Percentiles rank a stretch among this genome's conserved stretches.
These are phyloP conservation scores for Trametes meyenii DNA, from an alignment of 768 basidiomycete genomes.

Conservation along the genomic window DNA sequence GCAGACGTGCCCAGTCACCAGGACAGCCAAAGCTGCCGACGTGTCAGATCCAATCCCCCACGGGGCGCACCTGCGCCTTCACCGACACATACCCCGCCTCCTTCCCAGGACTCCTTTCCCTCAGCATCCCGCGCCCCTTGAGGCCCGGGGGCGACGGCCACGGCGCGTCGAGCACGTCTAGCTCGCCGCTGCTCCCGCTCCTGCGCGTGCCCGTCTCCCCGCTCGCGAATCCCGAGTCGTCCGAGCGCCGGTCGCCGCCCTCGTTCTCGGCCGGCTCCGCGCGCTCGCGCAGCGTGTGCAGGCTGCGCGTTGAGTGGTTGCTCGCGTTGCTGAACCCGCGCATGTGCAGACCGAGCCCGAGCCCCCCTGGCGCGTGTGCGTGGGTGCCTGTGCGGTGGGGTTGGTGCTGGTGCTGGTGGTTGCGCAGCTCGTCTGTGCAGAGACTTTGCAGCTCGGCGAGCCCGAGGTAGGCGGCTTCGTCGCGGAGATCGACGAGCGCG, in stretches of 20 bases:
- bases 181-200: conserved; percentile 25
- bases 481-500: conserved; percentile 70
- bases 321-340: conserved; percentile 57
- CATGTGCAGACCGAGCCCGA: conserved; percentile 37
- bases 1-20: background rate
- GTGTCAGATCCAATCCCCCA: conserved; percentile 32
- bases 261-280: conserved; percentile 37
- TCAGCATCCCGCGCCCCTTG: conserved; percentile 14
- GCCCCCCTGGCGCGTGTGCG: conserved; percentile 30
- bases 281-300: conserved; percentile 62
- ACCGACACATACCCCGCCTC: conserved; percentile 15
- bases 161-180: conserved; percentile 19
- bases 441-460: conserved; percentile 65
- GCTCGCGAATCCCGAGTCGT: conserved; percentile 31
- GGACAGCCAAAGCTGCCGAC: background rate
- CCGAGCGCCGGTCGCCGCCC: conserved; percentile 18
- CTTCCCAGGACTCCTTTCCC: conserved; percentile 18
- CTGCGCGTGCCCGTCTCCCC: conserved; percentile 16
- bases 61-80: conserved; percentile 18
- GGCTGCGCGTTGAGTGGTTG: conserved; percentile 58
- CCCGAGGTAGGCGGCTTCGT: conserved; percentile 78
- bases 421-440: conserved; percentile 67
- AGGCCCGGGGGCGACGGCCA: conserved; percentile 19
- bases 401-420: conserved; percentile 39
- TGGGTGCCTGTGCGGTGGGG: too few relatives aligned